Conservation (phyloP, 805 yeast species). For the Candida golubevii region DNA sequence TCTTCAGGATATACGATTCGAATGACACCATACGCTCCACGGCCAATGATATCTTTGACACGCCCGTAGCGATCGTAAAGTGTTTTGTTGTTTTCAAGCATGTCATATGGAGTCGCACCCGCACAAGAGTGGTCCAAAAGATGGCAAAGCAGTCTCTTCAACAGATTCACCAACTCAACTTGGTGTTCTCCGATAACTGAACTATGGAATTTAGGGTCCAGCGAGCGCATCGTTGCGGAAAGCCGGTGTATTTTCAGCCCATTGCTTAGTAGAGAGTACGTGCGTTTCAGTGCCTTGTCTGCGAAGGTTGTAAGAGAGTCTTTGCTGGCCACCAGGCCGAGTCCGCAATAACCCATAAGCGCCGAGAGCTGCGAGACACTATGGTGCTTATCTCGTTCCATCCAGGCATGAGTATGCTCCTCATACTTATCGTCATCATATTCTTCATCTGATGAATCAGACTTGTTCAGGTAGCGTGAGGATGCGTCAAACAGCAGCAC, state of each 20-base stretch:
- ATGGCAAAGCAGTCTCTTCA: slow-evolving; percentile 18
- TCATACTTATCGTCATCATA: slow-evolving; percentile 19
- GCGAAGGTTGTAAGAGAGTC: slow-evolving; percentile 21
- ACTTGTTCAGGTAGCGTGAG: background rate
- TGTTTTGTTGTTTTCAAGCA: slow-evolving; percentile 19
- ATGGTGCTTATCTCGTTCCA: slow-evolving; percentile 15
- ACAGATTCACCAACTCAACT: slow-evolving; percentile 19
- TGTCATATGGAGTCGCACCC: slow-evolving; percentile 1
- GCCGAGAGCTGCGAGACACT: slow-evolving; percentile 24
- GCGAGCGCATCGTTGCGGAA: slow-evolving; percentile 17
- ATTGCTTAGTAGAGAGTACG: slow-evolving; percentile 26
- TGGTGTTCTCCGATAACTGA: slow-evolving; percentile 31
- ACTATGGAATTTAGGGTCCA: slow-evolving; percentile 17
- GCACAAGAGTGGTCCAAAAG: slow-evolving; percentile 12
- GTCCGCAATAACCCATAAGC: slow-evolving; percentile 35
- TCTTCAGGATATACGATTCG: slow-evolving; percentile 31
- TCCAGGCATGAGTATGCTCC: slow-evolving; percentile 27
- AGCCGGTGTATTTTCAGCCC: slow-evolving; percentile 23
- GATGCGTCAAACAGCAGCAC: slow-evolving; percentile 1
- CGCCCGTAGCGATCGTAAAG: slow-evolving; percentile 32
- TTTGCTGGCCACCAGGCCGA: slow-evolving; percentile 17
- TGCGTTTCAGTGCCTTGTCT: slow-evolving; percentile 31
- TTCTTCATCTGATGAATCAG: slow-evolving; percentile 3
- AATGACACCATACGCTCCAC: slow-evolving; percentile 47
- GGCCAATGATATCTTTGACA: slow-evolving; percentile 37